Evolutionary conservation across 305 asterid species (phyloP).

Genomic region (Fraxinus sp.): DNA sequence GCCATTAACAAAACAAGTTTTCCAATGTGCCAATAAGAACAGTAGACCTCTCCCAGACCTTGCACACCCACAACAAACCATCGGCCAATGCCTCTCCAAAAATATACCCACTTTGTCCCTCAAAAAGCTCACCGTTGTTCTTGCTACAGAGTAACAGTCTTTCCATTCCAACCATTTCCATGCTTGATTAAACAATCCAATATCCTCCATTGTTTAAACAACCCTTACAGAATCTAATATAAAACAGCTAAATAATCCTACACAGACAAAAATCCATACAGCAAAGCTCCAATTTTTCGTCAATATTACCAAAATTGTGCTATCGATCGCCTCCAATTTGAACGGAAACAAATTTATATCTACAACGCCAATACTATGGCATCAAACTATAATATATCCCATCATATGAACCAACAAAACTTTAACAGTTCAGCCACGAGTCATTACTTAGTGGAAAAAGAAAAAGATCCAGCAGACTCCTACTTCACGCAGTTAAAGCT

Average conservation of each 20-base stretch:
- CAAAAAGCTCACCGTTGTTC: slow-evolving; percentile 47
- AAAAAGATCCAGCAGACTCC: slow-evolving; percentile 65
- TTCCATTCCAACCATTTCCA: slow-evolving; percentile 89
- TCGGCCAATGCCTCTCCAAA: slow-evolving; percentile 90
- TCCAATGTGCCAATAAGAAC: slow-evolving; percentile 72
- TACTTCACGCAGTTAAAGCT: slow-evolving; percentile 40
- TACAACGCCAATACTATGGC: slow-evolving; percentile 26
- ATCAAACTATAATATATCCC: slow-evolving; percentile 27
- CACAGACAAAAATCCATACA: slow-evolving; percentile 19
- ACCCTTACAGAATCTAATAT: slow-evolving; percentile 23
- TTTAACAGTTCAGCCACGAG: slow-evolving; percentile 21
- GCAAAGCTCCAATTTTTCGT: slow-evolving; percentile 18
- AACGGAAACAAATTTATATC: slow-evolving; percentile 27
- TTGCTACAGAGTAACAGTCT: slow-evolving; percentile 63
- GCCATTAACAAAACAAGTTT: slow-evolving; percentile 65
- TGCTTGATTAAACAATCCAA: slow-evolving; percentile 86
- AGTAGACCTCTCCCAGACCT: slow-evolving; percentile 51
- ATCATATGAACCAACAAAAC: slow-evolving; percentile 26
- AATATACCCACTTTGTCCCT: slow-evolving; percentile 74
- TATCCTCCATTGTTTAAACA: slow-evolving; percentile 82
- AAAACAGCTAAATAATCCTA: slow-evolving; percentile 30
- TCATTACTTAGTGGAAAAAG: slow-evolving; percentile 20
- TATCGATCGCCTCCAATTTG: slow-evolving; percentile 22
- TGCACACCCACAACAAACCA: slow-evolving; percentile 78
- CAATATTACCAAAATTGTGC: slow-evolving; percentile 24